Evolutionary conservation across 306 rosid species (phyloP).

Genomic region (Acacia acuminata): DNA sequence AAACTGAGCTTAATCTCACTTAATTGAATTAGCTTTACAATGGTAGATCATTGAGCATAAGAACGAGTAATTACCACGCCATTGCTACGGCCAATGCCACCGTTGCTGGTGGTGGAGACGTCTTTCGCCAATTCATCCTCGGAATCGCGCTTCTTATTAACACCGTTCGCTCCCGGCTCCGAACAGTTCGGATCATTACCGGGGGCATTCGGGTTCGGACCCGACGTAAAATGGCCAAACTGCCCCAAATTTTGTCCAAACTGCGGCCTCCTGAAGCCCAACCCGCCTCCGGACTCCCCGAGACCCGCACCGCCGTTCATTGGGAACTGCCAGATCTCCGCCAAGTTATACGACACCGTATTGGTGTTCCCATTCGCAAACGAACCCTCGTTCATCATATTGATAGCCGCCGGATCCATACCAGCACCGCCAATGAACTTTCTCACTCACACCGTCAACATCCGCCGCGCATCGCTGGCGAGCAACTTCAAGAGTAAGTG

Average conservation of each 20-base stretch:
- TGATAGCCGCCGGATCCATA: conserved; percentile 79
- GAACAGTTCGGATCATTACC: conserved; percentile 36
- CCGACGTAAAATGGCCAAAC: conserved; percentile 44
- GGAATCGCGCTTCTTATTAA: conserved; percentile 53
- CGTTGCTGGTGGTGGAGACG: conserved; percentile 53
- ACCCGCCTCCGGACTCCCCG: conserved; percentile 39
- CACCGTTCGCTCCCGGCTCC: conserved; percentile 40
- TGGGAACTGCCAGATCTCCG: conserved; percentile 85
- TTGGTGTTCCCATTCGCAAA: conserved; percentile 40
- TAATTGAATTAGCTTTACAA: not conserved
- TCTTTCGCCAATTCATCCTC: conserved; percentile 56
- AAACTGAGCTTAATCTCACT: not conserved
- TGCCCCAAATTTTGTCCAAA: conserved; percentile 45
- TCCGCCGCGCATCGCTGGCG: conserved; percentile 2
- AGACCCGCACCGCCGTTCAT: conserved; percentile 21
- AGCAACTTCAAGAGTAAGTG: not conserved
- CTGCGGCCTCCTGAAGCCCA: conserved; percentile 51
- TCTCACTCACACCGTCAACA: not conserved
- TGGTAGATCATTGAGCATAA: not conserved
- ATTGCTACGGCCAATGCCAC: conserved; percentile 26
- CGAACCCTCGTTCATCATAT: conserved; percentile 37
- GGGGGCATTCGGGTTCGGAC: conserved; percentile 44
- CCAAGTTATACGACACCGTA: conserved; percentile 50
- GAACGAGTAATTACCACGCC: conserved; percentile 37
- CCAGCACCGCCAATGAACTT: not conserved